Percentiles rank a stretch among this genome's conserved stretches.
Evolutionary conservation across 495 filamentous ascomycete species (phyloP).

Genomic region (Penicillium soppii): DNA sequence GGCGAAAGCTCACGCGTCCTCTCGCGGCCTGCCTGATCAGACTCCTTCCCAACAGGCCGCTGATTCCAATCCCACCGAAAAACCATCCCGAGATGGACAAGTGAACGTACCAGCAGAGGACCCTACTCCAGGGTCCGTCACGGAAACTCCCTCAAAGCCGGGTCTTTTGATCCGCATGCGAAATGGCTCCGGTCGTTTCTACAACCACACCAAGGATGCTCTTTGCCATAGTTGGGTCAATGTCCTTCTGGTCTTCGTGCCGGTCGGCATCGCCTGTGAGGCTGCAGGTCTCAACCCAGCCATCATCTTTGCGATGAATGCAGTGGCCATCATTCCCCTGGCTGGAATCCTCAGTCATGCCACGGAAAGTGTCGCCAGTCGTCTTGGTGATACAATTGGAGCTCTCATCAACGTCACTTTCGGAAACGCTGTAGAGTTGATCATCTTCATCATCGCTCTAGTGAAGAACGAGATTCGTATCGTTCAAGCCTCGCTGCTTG

Average conservation of each 20-base stretch:
- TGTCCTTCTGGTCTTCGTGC: constrained; percentile 75
- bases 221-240: constrained; percentile 70
- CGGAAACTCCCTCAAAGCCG: constrained; percentile 24
- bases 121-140: constrained; percentile 20
- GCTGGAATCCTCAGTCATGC: constrained; percentile 77
- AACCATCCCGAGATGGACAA: constrained; percentile 32
- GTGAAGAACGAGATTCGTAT: constrained; percentile 76
- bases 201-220: constrained; percentile 38
- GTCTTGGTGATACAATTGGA: constrained; percentile 76
- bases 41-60: constrained; percentile 1
- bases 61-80: constrained; percentile 12
- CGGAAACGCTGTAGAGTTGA: constrained; percentile 86
- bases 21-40: constrained; percentile 12
- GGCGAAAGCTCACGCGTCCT: constrained; percentile 51
- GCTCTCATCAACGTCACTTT: constrained; percentile 85
- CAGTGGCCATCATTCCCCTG: constrained; percentile 78
- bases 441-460: constrained; percentile 62
- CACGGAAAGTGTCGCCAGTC: constrained; percentile 76
- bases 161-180: constrained; percentile 32
- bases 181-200: constrained; percentile 36
- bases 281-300: constrained; percentile 48
- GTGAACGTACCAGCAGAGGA: constrained; percentile 29
- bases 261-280: constrained; percentile 68
- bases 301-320: constrained; percentile 75
- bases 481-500: constrained; percentile 84